phyloP scores from a whole-genome alignment of 306 rosid species.

The Rubus parviflorus region DNA sequence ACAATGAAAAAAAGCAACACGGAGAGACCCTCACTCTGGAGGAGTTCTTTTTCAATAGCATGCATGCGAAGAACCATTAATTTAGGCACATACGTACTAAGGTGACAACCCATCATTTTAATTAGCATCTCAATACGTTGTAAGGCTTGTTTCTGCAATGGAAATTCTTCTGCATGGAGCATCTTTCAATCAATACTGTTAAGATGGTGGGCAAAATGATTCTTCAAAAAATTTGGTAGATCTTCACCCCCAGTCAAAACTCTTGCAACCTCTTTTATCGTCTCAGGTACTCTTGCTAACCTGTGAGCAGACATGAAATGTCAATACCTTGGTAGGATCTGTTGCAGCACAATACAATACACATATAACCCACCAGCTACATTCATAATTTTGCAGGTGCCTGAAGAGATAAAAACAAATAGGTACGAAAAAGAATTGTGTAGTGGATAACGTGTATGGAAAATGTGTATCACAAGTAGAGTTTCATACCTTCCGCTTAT shows the following conservation, averaged over 20 bases:
- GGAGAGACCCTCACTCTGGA: conserved; percentile 78
- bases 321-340: conserved; percentile 24
- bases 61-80: conserved; percentile 93
- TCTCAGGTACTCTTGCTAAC: conserved; percentile 81
- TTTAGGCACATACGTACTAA: conserved; percentile 85
- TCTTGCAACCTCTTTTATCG: conserved; percentile 77
- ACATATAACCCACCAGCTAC: conserved; percentile 3
- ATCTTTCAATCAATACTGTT: conserved; percentile 83
- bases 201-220: conserved; percentile 88
- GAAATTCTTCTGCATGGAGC: conserved; percentile 82
- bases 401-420: conserved; percentile 22
- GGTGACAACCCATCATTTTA: conserved; percentile 90
- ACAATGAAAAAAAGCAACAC: conserved; percentile 74
- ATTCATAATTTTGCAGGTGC: conserved; percentile 3
- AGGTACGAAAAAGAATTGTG: too few species aligned
- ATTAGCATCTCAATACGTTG: conserved; percentile 87
- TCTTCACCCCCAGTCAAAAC: conserved; percentile 87
- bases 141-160: conserved; percentile 77
- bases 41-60: conserved; percentile 69
- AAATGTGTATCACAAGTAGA: conserved; percentile 2
- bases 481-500: conserved; percentile 62
- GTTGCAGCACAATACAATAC: neutral
- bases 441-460: too few species aligned
- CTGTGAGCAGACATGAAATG: conserved; percentile 47
- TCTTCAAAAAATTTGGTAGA: conserved; percentile 83